phyloP scores from a whole-genome alignment of 2,329 filamentous ascomycete genomes.

The Nigrospora osmanthi region DNA sequence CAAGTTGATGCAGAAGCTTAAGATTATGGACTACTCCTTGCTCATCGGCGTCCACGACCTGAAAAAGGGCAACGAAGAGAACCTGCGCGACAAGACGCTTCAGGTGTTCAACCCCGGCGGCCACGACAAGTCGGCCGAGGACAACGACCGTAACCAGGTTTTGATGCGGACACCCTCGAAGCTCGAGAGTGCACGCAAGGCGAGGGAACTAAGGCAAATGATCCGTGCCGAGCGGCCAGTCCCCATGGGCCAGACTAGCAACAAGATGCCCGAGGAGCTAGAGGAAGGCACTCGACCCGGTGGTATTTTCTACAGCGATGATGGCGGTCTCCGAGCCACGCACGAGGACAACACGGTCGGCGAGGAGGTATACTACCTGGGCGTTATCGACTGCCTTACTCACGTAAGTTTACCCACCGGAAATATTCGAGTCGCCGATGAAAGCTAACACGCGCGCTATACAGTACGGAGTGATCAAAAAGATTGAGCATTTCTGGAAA shows the following conservation, averaged over 20 bases:
- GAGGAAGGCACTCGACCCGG: conserved; percentile 63
- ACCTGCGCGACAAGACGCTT: conserved; percentile 79
- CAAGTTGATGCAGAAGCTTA: conserved; percentile 71
- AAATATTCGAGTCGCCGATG: neutral
- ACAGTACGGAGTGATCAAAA: conserved; percentile 90
- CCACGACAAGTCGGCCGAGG: conserved; percentile 48
- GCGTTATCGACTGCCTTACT: conserved; percentile 96
- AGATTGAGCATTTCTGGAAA: conserved; percentile 95
- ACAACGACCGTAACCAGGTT: conserved; percentile 49
- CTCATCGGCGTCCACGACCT: conserved; percentile 91
- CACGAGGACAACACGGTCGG: conserved; percentile 80
- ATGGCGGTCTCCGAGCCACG: conserved; percentile 87
- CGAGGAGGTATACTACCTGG: conserved; percentile 94
- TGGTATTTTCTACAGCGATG: conserved; percentile 85
- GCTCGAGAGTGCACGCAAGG: conserved; percentile 83
- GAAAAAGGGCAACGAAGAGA: conserved; percentile 87
- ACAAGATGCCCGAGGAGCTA: conserved; percentile 85
- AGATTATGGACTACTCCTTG: conserved; percentile 99
- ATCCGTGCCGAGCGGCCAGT: conserved; percentile 89
- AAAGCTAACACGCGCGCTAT: neutral
- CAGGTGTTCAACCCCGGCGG: conserved; percentile 90
- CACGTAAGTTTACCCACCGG: conserved; percentile 57
- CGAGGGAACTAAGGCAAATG: conserved; percentile 82
- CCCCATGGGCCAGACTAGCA: conserved; percentile 77
- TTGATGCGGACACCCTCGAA: conserved; percentile 89